Conservation (phyloP, 306 rosid genomes). For the Lupinus albus region DNA sequence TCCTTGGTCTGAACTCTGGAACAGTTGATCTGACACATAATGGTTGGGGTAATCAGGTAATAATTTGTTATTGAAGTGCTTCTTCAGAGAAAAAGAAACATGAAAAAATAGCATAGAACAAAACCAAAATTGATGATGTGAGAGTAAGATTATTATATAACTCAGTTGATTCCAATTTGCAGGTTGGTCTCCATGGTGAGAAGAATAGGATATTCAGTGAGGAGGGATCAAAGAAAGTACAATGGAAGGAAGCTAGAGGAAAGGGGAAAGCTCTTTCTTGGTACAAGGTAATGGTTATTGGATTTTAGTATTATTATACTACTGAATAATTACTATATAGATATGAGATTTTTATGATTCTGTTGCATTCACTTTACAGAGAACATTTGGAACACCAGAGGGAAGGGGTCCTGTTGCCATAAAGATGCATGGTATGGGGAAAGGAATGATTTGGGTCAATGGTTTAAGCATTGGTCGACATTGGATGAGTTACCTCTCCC, state of each 20-base stretch:
- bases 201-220: conserved; percentile 50
- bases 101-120: conserved; percentile 4
- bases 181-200: conserved; percentile 77
- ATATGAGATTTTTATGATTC: neutral
- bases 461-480: conserved; percentile 76
- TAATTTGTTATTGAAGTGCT: neutral
- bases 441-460: conserved; percentile 87
- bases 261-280: conserved; percentile 57
- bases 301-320: neutral
- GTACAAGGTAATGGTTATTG: conserved; percentile 71
- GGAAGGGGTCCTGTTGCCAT: conserved; percentile 75
- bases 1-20: conserved; percentile 82
- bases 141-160: neutral
- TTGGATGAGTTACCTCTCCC: conserved; percentile 77
- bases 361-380: conserved; percentile 46
- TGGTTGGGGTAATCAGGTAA: conserved; percentile 90
- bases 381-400: conserved; percentile 67
- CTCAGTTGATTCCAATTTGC: conserved; percentile 31
- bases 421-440: conserved; percentile 72
- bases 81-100: neutral
- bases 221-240: conserved; percentile 61
- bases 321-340: neutral
- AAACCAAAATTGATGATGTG: neutral
- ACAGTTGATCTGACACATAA: conserved; percentile 64
- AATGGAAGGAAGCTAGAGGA: conserved; percentile 56